Evolutionary conservation across 2,329 filamentous ascomycete genomes (phyloP).

Genomic region (Sordariomycetes sp.): DNA sequence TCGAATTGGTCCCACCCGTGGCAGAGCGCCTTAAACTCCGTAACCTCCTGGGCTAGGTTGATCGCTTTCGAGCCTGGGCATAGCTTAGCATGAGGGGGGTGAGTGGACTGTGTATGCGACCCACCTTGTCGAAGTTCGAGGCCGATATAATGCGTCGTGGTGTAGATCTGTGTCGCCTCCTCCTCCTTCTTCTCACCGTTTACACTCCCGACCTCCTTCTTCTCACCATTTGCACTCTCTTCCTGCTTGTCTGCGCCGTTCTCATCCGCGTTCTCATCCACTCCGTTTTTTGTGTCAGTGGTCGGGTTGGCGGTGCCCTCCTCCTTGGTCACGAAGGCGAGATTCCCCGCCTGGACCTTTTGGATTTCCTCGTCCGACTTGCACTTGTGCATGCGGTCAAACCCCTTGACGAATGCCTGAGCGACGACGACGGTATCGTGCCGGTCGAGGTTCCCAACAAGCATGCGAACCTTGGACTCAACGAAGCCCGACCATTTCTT

Average conservation of each 20-base stretch:
- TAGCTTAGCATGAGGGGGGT: neutral
- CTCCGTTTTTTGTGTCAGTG: slow-evolving; percentile 20
- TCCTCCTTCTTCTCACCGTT: slow-evolving; percentile 13
- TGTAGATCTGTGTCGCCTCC: slow-evolving; percentile 46
- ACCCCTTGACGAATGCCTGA: slow-evolving; percentile 87
- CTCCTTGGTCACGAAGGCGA: slow-evolving; percentile 31
- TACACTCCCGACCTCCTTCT: slow-evolving; percentile 3
- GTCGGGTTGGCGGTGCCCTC: slow-evolving; percentile 39
- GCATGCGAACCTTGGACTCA: slow-evolving; percentile 81
- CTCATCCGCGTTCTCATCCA: slow-evolving; percentile 14
- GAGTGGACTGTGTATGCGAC: slow-evolving; percentile 15
- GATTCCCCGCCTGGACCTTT: slow-evolving; percentile 42
- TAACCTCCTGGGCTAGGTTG: slow-evolving; percentile 71
- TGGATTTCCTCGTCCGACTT: slow-evolving; percentile 39
- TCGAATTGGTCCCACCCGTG: slow-evolving; percentile 67
- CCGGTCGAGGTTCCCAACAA: slow-evolving; percentile 74
- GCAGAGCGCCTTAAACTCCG: slow-evolving; percentile 79
- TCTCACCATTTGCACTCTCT: slow-evolving; percentile 5
- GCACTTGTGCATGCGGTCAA: slow-evolving; percentile 70
- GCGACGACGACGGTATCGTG: slow-evolving; percentile 73
- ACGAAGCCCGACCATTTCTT: slow-evolving; percentile 85
- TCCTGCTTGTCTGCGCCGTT: slow-evolving; percentile 6
- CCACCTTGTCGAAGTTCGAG: slow-evolving; percentile 67
- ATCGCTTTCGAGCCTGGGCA: slow-evolving; percentile 53
- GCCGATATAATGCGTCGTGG: slow-evolving; percentile 90